Evolutionary conservation across 306 rosid species (phyloP), one percentile per base, ranked within the genome.

Genomic region (Delonix regia): DNA sequence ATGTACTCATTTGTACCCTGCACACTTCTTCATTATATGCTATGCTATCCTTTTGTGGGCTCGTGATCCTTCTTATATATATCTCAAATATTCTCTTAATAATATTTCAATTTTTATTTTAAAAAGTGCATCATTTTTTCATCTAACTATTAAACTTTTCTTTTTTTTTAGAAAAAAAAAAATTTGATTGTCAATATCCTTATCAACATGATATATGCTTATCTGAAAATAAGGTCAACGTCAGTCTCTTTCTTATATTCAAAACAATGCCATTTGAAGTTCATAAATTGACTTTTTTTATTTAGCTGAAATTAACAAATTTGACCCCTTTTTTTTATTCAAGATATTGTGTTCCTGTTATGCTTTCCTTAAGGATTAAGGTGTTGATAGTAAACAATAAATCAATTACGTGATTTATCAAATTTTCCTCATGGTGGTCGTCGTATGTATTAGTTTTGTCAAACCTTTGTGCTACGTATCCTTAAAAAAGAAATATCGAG

Each of bases 1-100:
- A 63, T 48, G 52, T 55, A 69, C 18, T 6, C n/a, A 53, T 52
- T 55, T 80, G 52, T 57, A 39, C 69, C 66, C 53, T 71, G 38
- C 24, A 0, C 16, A 45, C 51, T 12, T 45, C 14, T 45, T 45
- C 12, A 13, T 45, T 13, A 45, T 45, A 45, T 14, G 51, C 51
- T n/a, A n/a, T n/a, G n/a, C 16, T 45, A 4, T 49, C 56, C 56
- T 49, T 15, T 15, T 33, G 44, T 34, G 41, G 15, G 24, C 47
- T 33, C 70, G 36, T 36, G 6, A 36, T 18, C 9, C 28, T 13
- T 28, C 65, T 13, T 12, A 13, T 2, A 2, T 56, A 7, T 61
- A 27, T 6, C 11, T 16, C 42, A 61, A 30, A 15, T 30, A 60
- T 27, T 14, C 4, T 14, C 39, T 22, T 5, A 12, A 13, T 5